Evolutionary conservation across 345 rosid genomes (phyloP), one percentile per base, ranked within the genome.

Genomic region (Hypericum perforatum): DNA sequence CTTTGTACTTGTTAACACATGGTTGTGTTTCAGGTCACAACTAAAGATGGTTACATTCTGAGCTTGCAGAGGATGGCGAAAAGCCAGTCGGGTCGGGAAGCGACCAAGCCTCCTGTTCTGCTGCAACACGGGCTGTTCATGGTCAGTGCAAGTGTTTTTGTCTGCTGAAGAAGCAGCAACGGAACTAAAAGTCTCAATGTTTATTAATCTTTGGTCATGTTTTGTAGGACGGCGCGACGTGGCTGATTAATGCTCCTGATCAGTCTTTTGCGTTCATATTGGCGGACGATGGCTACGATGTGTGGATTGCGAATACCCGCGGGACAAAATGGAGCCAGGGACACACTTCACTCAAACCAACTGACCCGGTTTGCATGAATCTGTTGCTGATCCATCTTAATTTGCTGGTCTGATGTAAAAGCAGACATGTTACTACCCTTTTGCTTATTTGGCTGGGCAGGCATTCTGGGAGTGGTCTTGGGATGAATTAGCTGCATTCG

Each of bases 401-500:
- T 3, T 37, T 44, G 11, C 5, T 10, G 2, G 8, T 1, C 3
- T 9, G 41, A 5, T 9, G 9, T 13, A 2, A 22, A 22, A 22
- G 32, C 32, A 22, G 32, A 22, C 32, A n/a, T 44, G 15, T 40
- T 11, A 16, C n/a, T 5, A 14, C 45, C 16, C 43, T 48, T 57
- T 8, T 11, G 7, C 5, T 12, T 44, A 40, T 56, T 43, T 29
- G 32, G 32, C 32, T 22, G 1, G 32, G 32, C 37, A 82, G 89
- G 73, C 68, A 3, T 79, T 53, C 29, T 79, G 89, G 82, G 52
- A 70, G 14, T 82, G 89, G 85, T 51, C 89, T 0, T 76, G 85
- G 85, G 81, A 82, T 38, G 77, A 74, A 56, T 13, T 76, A 53
- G 76, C 44, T 14, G 59, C 75, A 8, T 69, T 49, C 45, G 89